Percentiles rank a stretch among this genome's conserved stretches.
These are phyloP conservation scores for Spathaspora hagerdaliae DNA, from an alignment of 805 yeast species.

Conservation along the genomic window DNA sequence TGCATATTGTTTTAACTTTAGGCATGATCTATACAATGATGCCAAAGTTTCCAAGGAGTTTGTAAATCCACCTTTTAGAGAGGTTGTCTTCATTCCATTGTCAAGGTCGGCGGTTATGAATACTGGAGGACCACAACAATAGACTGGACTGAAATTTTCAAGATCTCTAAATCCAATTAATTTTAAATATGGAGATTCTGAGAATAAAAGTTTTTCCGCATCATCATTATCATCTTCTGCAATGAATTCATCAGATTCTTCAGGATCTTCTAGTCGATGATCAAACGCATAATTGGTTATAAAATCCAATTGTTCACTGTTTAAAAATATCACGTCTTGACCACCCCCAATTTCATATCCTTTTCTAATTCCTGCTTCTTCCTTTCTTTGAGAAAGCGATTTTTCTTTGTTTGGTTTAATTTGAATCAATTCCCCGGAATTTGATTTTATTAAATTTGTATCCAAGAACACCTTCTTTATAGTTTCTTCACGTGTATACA, in stretches of 20 bases:
- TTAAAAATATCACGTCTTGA: conserved; percentile 21
- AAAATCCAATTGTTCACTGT: conserved; percentile 20
- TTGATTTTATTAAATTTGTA: conserved; percentile 33
- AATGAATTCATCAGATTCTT: conserved; percentile 5
- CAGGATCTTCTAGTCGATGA: conserved; percentile 7
- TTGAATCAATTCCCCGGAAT: conserved; percentile 43
- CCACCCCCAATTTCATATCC: conserved; percentile 22
- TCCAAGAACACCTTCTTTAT: conserved; percentile 50
- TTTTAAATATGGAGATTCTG: conserved; percentile 49
- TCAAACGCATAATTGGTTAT: conserved; percentile 34
- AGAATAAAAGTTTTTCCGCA: conserved; percentile 13
- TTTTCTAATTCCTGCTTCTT: conserved; percentile 27
- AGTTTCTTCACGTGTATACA: conserved; percentile 11
- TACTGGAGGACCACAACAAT: conserved; percentile 50
- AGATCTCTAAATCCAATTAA: conserved; percentile 64
- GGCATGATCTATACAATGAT: conserved; percentile 60
- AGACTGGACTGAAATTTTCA: conserved; percentile 43
- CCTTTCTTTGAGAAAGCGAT: conserved; percentile 33
- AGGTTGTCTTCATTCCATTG: conserved; percentile 24
- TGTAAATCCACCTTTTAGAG: conserved; percentile 36
- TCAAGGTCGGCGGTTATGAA: conserved; percentile 67
- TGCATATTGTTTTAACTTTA: conserved; percentile 50
- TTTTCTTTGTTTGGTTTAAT: conserved; percentile 24
- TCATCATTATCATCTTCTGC: conserved; percentile 14
- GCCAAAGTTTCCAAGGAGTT: conserved; percentile 69